These are phyloP conservation scores for Hirschfeldia incana DNA, from an alignment of 345 rosid genomes.

Conservation along the genomic window DNA sequence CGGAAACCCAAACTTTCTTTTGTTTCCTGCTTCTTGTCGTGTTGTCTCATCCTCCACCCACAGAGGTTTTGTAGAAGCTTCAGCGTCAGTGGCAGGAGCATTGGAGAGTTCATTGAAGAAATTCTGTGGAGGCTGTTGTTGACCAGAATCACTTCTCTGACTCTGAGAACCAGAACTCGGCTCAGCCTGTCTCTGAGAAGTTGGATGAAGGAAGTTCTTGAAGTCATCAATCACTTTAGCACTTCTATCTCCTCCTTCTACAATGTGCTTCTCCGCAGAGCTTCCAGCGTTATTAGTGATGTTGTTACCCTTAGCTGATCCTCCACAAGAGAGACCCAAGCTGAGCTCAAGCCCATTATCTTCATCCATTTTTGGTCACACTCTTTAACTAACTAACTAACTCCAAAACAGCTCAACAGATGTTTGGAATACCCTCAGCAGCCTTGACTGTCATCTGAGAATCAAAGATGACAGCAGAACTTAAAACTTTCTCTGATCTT, in stretches of 20 bases:
- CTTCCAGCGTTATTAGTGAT: constrained; percentile 56
- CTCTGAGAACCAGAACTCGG: constrained; percentile 60
- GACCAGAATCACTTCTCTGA: constrained; percentile 61
- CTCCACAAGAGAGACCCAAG: constrained; percentile 90
- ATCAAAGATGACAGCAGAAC: too few relatives aligned
- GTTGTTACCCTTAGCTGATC: constrained; percentile 67
- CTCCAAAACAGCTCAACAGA: background rate
- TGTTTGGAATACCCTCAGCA: background rate
- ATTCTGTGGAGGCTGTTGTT: constrained; percentile 67
- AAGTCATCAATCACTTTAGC: constrained; percentile 71
- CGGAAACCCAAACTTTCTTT: constrained; percentile 63
- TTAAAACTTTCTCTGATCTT: background rate
- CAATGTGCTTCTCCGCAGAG: constrained; percentile 50
- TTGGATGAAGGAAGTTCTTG: constrained; percentile 65
- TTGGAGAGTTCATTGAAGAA: constrained; percentile 82
- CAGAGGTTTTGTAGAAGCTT: constrained; percentile 53
- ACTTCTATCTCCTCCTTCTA: constrained; percentile 69
- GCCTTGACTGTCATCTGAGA: constrained; percentile 24
- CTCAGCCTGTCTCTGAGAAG: constrained; percentile 52
- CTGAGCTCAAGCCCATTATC: constrained; percentile 94
- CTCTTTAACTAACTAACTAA: background rate
- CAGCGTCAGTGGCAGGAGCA: constrained; percentile 49
- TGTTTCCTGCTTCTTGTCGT: constrained; percentile 50
- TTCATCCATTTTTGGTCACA: constrained; percentile 60
- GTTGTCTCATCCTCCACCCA: constrained; percentile 76